Percentiles rank a stretch among this genome's conserved stretches.
Conservation (phyloP, 345 rosid species). For the Sisymbrium irio region DNA sequence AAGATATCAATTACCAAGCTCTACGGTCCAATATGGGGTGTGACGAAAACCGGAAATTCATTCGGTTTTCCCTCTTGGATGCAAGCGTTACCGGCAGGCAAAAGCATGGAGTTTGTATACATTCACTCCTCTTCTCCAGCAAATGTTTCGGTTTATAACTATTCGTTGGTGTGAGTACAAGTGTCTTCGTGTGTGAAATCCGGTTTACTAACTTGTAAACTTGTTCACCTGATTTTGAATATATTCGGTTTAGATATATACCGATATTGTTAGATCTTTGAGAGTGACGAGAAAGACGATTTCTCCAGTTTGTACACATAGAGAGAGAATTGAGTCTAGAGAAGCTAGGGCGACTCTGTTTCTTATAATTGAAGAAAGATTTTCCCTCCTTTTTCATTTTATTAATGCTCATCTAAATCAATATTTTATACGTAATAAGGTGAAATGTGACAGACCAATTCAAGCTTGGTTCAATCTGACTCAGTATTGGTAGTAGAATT, state of each 20-base stretch:
- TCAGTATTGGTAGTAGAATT: neutral
- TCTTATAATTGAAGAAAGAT: slow-evolving; percentile 12
- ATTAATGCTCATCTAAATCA: neutral
- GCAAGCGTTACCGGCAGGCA: slow-evolving; percentile 56
- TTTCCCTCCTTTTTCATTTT: neutral
- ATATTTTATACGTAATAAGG: neutral
- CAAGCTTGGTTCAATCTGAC: neutral
- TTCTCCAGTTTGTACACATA: slow-evolving; percentile 9
- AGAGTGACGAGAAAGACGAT: neutral
- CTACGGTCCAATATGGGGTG: slow-evolving; percentile 92
- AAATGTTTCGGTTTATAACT: slow-evolving; percentile 60
- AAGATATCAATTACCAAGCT: slow-evolving; percentile 68
- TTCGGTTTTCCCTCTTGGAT: slow-evolving; percentile 79
- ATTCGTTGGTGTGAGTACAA: slow-evolving; percentile 51
- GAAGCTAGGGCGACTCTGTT: neutral
- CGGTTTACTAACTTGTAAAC: slow-evolving; percentile 36
- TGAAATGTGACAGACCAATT: neutral
- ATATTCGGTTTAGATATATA: neutral
- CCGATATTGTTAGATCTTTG: neutral
- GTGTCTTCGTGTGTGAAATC: neutral
- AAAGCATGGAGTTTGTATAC: slow-evolving; percentile 82
- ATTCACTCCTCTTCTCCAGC: slow-evolving; percentile 77
- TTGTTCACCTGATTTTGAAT: slow-evolving; percentile 6
- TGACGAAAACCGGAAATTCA: slow-evolving; percentile 47
- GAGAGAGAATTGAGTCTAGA: neutral